Evolutionary conservation across 2,329 filamentous ascomycete species (phyloP).

Genomic region (Botrytis medusae): DNA sequence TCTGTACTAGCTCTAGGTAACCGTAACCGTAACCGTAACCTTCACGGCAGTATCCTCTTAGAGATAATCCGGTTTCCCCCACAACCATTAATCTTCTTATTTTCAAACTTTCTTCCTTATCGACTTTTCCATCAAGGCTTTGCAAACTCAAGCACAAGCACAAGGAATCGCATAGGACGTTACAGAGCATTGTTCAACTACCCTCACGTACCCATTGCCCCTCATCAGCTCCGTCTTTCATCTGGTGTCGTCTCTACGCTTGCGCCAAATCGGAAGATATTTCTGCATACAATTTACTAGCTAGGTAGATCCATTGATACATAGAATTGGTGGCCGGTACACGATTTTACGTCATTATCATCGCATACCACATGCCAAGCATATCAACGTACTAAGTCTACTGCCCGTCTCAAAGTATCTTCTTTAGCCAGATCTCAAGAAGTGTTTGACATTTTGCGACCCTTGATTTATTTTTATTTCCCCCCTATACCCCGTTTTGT

Average conservation of each 20-base stretch:
- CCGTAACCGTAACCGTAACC: background rate
- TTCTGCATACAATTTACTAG: conserved; percentile 2
- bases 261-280: background rate
- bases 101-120: conserved; percentile 2
- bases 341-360: conserved; percentile 15
- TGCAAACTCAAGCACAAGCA: background rate
- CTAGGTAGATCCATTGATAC: background rate
- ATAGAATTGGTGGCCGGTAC: background rate
- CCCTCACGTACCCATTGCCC: background rate
- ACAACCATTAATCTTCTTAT: conserved; percentile 10
- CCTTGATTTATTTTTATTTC: background rate
- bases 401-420: background rate
- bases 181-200: background rate
- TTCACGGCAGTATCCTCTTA: background rate
- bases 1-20: no score
- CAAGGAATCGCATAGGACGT: background rate
- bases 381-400: background rate
- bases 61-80: conserved; percentile 21
- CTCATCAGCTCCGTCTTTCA: background rate
- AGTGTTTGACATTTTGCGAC: background rate
- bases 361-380: background rate
- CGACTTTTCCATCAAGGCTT: conserved; percentile 9
- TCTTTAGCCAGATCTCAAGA: background rate
- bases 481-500: background rate
- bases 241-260: background rate